A percentile compares a stretch with the other conserved stretches of the same genome.
phyloP scores from a whole-genome alignment of 345 rosid species.

The Eucalyptus victrix region DNA sequence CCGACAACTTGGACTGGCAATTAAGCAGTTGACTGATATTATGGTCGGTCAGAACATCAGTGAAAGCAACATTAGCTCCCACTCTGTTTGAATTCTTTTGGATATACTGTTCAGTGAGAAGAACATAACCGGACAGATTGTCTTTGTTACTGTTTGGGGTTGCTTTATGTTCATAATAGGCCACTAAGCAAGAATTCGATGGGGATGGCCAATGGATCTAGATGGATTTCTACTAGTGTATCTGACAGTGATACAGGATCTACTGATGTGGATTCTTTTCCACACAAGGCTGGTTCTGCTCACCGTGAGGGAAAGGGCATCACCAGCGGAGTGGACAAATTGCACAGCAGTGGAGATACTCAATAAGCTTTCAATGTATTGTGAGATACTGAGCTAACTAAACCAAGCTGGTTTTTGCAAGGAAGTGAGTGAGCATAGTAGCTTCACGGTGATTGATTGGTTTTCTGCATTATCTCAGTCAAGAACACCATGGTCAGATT shows the following conservation, averaged over 20 bases:
- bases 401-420: neutral
- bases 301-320: slow-evolving; percentile 15
- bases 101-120: slow-evolving; percentile 31
- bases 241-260: slow-evolving; percentile 22
- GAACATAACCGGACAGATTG: slow-evolving; percentile 26
- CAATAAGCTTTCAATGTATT: neutral
- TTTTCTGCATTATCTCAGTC: neutral
- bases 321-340: slow-evolving; percentile 23
- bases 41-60: slow-evolving; percentile 18
- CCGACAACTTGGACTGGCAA: slow-evolving; percentile 52
- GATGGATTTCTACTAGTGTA: slow-evolving; percentile 7
- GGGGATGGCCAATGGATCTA: slow-evolving; percentile 18
- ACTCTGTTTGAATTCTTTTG: slow-evolving; percentile 52
- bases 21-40: slow-evolving; percentile 61
- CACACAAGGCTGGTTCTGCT: slow-evolving; percentile 8
- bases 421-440: neutral
- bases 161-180: slow-evolving; percentile 34
- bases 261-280: slow-evolving; percentile 13
- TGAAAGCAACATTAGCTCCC: slow-evolving; percentile 25
- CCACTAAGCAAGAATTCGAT: slow-evolving; percentile 23
- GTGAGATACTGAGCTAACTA: neutral
- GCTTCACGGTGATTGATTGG: neutral
- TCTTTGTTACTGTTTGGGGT: slow-evolving; percentile 42
- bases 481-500: neutral
- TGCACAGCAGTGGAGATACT: neutral